Conservation (phyloP, 331 rosid genomes). For the Prunus yedoensis region DNA sequence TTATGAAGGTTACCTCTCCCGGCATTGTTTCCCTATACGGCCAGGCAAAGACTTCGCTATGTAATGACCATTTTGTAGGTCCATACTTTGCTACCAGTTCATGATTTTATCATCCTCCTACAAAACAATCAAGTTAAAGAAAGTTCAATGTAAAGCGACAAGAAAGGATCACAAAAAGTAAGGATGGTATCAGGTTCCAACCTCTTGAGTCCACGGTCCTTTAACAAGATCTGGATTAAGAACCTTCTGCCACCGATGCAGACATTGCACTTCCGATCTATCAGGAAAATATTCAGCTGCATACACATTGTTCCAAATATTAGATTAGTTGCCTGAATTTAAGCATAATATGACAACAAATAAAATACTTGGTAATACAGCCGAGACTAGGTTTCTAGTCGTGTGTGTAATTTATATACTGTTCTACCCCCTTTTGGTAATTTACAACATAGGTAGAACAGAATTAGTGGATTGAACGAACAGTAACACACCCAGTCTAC, state of each 20-base stretch:
- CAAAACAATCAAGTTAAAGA: slow-evolving; percentile 23
- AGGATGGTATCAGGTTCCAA: slow-evolving; percentile 31
- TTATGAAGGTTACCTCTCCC: slow-evolving; percentile 72
- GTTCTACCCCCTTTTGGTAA: background rate
- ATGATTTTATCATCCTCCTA: slow-evolving; percentile 93
- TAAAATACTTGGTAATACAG: background rate
- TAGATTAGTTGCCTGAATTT: slow-evolving; percentile 20
- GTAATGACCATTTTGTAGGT: slow-evolving; percentile 94
- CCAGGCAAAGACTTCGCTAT: slow-evolving; percentile 95
- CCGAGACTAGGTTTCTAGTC: background rate
- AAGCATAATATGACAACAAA: slow-evolving; percentile 10
- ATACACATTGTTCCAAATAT: slow-evolving; percentile 33
- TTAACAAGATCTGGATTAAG: slow-evolving; percentile 94
- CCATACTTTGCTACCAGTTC: slow-evolving; percentile 80
- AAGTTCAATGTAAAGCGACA: slow-evolving; percentile 19
- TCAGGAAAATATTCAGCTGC: slow-evolving; percentile 92
- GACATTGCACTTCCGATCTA: slow-evolving; percentile 97
- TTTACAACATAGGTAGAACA: background rate
- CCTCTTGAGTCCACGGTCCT: slow-evolving; percentile 99
- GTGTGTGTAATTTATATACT: background rate
- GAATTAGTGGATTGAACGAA: background rate
- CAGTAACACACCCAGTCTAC: background rate
- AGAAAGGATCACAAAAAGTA: slow-evolving; percentile 11
- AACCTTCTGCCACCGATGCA: slow-evolving; percentile 99
- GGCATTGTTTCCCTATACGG: slow-evolving; percentile 98